Percentiles rank a stretch among this genome's conserved stretches.
These are phyloP conservation scores for Ilyonectria robusta DNA, from an alignment of 2,329 filamentous ascomycete species.

Conservation along the genomic window DNA sequence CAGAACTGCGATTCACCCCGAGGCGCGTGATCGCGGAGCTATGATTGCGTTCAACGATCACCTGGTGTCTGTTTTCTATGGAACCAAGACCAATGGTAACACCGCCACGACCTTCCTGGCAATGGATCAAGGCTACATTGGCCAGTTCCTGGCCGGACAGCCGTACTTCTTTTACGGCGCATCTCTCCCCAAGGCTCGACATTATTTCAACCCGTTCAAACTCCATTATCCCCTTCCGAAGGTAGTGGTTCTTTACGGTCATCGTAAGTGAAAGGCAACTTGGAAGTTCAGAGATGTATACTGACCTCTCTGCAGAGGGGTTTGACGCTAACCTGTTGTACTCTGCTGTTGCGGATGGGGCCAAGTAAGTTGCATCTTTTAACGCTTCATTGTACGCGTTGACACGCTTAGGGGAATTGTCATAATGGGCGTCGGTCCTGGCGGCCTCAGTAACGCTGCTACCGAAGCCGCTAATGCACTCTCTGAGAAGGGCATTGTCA, in stretches of 20 bases:
- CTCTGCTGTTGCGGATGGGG: conserved; percentile 3
- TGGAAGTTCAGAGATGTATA: not conserved
- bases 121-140: conserved; percentile 5
- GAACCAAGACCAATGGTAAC: conserved; percentile 13
- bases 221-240: not conserved
- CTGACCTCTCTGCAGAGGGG: conserved; percentile 1
- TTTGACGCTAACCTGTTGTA: conserved; percentile 4
- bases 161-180: conserved; percentile 6
- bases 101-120: conserved; percentile 1
- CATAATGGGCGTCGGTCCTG: conserved; percentile 7
- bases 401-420: conserved; percentile 7
- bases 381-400: not conserved
- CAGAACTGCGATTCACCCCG: conserved; percentile 1
- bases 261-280: not conserved
- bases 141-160: conserved; percentile 9
- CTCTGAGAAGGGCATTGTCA: conserved; percentile 1
- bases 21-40: conserved; percentile 7
- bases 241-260: conserved; percentile 8
- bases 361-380: conserved; percentile 7
- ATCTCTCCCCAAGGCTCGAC: not conserved
- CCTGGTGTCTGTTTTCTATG: conserved; percentile 1
- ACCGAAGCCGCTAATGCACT: conserved; percentile 1
- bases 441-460: conserved; percentile 3
- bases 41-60: conserved; percentile 10
- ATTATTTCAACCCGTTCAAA: conserved; percentile 7